A percentile compares a stretch with the other conserved stretches of the same genome.
Evolutionary conservation across 345 rosid genomes (phyloP).

Genomic region (Gossypium thurberi): DNA sequence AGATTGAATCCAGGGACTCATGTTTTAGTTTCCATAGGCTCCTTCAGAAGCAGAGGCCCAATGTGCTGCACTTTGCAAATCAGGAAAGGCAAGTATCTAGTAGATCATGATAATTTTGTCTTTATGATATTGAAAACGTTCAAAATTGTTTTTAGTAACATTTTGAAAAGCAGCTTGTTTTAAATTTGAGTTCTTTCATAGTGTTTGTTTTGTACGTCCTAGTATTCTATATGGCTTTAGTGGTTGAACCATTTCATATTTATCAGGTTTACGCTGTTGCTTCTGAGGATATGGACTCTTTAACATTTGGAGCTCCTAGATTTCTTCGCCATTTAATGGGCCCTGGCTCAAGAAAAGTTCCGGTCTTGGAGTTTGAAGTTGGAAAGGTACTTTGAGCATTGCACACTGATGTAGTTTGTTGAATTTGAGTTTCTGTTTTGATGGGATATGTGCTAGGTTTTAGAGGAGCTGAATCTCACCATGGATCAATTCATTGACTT

Average conservation of each 20-base stretch:
- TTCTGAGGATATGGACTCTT: constrained; percentile 98
- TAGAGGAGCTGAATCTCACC: constrained; percentile 73
- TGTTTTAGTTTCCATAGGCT: constrained; percentile 45
- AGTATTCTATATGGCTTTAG: neutral
- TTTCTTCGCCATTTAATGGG: constrained; percentile 98
- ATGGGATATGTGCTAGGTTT: constrained; percentile 41
- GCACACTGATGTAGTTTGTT: neutral
- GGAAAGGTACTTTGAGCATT: constrained; percentile 48
- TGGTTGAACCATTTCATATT: neutral
- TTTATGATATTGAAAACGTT: neutral
- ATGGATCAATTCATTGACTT: constrained; percentile 97
- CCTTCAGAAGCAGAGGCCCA: constrained; percentile 96
- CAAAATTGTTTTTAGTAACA: neutral
- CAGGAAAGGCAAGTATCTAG: constrained; percentile 56
- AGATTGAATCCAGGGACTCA: neutral
- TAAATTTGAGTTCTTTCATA: neutral
- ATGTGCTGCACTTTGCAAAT: constrained; percentile 87
- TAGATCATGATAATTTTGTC: neutral
- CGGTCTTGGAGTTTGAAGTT: constrained; percentile 87
- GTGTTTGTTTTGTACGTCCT: neutral
- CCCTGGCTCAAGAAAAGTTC: constrained; percentile 86
- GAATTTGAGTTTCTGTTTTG: constrained; percentile 12
- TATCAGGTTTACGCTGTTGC: constrained; percentile 91
- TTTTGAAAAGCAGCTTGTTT: neutral
- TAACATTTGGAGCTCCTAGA: constrained; percentile 89